phyloP scores from a whole-genome alignment of 1,139 yeast genomes.

The Pichia sp. region DNA sequence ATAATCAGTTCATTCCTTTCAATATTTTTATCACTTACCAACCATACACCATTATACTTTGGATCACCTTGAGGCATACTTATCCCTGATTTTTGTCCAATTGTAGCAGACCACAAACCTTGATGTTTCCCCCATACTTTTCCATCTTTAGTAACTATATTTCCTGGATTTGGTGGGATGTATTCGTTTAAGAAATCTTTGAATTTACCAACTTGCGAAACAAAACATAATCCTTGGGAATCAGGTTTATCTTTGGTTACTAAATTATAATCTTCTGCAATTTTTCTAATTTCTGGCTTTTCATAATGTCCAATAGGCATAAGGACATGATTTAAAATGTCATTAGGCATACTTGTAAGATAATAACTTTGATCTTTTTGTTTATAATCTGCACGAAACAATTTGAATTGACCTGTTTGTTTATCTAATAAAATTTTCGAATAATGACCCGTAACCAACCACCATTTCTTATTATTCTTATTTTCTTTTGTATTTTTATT shows the following conservation, averaged over 20 bases:
- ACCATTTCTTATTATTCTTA: too few species aligned
- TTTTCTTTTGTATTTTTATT: slow-evolving; percentile 22
- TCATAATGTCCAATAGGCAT: slow-evolving; percentile 77
- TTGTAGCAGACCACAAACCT: slow-evolving; percentile 92
- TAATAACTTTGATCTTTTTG: slow-evolving; percentile 90
- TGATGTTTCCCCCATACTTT: slow-evolving; percentile 70
- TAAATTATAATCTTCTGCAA: slow-evolving; percentile 52
- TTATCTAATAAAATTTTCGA: slow-evolving; percentile 49
- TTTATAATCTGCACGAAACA: slow-evolving; percentile 54
- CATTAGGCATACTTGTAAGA: slow-evolving; percentile 57
- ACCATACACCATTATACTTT: slow-evolving; percentile 73
- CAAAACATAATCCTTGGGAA: slow-evolving; percentile 93
- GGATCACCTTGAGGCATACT: slow-evolving; percentile 88
- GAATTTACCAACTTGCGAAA: slow-evolving; percentile 69
- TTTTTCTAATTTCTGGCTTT: slow-evolving; percentile 65
- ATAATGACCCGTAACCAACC: slow-evolving; percentile 95
- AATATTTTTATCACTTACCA: slow-evolving; percentile 62
- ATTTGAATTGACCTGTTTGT: slow-evolving; percentile 33
- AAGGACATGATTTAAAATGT: slow-evolving; percentile 44
- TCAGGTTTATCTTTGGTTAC: slow-evolving; percentile 77
- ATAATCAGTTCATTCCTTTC: slow-evolving; percentile 69
- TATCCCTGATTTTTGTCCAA: slow-evolving; percentile 79
- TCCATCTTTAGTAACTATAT: slow-evolving; percentile 69
- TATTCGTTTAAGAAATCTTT: slow-evolving; percentile 71
- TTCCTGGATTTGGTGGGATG: slow-evolving; percentile 66